These are phyloP conservation scores for Dictyostelium brefeldianum DNA, from an alignment of 78 protist species.

Conservation along the genomic window DNA sequence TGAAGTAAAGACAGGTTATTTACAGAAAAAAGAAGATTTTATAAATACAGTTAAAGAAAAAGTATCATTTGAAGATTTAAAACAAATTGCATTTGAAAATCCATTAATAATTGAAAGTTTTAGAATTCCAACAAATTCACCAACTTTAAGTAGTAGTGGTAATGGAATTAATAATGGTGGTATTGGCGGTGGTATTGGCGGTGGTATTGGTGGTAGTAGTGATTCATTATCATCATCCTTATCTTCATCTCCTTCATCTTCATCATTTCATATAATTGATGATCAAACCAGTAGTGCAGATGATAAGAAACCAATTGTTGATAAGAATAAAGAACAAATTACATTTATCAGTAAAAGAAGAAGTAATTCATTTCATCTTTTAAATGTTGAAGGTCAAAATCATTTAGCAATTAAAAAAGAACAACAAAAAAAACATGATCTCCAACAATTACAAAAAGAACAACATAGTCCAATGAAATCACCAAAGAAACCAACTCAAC, in stretches of 20 bases:
- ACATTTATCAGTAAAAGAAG: constrained; percentile 19
- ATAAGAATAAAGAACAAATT: not conserved
- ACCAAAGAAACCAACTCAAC: not conserved
- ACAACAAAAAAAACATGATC: constrained; percentile 11
- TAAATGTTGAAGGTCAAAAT: constrained; percentile 19
- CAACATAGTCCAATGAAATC: constrained; percentile 1
- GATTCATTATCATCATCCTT: not conserved
- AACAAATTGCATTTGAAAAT: constrained; percentile 30
- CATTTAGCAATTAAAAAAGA: constrained; percentile 15
- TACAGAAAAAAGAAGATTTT: constrained; percentile 32
- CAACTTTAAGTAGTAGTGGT: constrained; percentile 28
- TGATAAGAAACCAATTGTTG: not conserved
- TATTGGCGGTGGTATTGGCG: not conserved
- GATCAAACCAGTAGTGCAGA: not conserved
- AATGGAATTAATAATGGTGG: not conserved
- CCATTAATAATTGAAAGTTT: constrained; percentile 48
- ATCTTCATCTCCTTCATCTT: too few relatives aligned
- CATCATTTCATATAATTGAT: not conserved
- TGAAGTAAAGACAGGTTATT: not conserved
- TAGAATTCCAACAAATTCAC: constrained; percentile 27
- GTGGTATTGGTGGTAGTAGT: not conserved
- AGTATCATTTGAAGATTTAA: constrained; percentile 42
- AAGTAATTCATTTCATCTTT: constrained; percentile 49
- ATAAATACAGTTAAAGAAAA: not conserved
- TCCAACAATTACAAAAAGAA: not conserved